A percentile compares a stretch with the other conserved stretches of the same genome.
These are phyloP conservation scores for Streptanthus diversifolius DNA, from an alignment of 345 rosid genomes.

Conservation along the genomic window DNA sequence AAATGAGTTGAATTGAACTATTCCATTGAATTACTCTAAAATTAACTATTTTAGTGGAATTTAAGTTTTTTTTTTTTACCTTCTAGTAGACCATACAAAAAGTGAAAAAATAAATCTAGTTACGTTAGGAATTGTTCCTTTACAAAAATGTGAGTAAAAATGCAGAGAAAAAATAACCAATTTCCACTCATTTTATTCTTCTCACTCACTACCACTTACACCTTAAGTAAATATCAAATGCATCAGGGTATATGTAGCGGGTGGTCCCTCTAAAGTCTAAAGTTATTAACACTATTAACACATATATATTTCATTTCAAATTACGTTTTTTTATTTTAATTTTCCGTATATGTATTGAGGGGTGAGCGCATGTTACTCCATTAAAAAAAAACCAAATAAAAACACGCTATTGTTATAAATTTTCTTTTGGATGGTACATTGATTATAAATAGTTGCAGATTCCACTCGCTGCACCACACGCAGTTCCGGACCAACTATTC, in stretches of 20 bases:
- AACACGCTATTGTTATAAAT: neutral
- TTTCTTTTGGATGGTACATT: neutral
- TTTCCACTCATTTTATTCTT: no score
- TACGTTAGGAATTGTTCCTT: no score
- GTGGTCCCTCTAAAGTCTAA: neutral
- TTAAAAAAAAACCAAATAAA: neutral
- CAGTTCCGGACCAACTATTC: constrained; percentile 60
- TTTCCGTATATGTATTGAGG: neutral
- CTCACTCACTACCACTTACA: no score
- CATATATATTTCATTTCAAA: no score
- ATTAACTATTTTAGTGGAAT: no score
- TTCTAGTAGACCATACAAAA: no score
- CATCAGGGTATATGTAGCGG: neutral
- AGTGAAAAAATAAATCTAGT: no score
- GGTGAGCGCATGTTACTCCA: neutral
- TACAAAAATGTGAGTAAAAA: no score
- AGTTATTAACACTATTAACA: neutral
- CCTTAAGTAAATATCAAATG: neutral
- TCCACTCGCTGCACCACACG: constrained; percentile 63
- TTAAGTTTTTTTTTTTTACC: no score
- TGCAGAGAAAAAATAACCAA: no score
- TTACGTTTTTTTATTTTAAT: neutral
- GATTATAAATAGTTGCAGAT: constrained; percentile 35
- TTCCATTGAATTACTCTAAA: no score
- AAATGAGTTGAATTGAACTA: no score